A percentile compares a stretch with the other conserved stretches of the same genome.
These are phyloP conservation scores for Aspergillus fumigatiaffinis DNA, from an alignment of 2,329 filamentous ascomycete genomes.

Conservation along the genomic window DNA sequence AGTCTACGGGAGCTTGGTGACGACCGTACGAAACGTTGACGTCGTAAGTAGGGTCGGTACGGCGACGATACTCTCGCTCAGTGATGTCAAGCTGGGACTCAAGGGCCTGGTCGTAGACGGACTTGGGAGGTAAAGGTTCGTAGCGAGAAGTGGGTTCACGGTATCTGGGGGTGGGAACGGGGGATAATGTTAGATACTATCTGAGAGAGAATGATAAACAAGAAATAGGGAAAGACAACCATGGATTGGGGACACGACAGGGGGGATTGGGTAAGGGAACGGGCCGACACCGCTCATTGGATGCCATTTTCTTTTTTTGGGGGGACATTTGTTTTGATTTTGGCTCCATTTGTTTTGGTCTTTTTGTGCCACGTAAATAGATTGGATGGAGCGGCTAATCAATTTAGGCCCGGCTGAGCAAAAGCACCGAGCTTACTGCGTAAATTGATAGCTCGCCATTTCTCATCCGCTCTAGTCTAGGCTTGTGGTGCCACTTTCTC, in stretches of 20 bases:
- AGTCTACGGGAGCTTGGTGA: constrained; percentile 14
- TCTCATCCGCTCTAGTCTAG: neutral
- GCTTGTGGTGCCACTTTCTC: neutral
- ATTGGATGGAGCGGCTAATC: neutral
- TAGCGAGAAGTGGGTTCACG: constrained; percentile 51
- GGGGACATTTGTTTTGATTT: constrained; percentile 4
- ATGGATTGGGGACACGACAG: neutral
- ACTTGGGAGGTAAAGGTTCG: constrained; percentile 42
- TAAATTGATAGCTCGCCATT: neutral
- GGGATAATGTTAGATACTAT: neutral
- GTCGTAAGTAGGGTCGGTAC: constrained; percentile 52
- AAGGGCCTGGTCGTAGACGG: constrained; percentile 40
- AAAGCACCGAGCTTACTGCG: constrained; percentile 5
- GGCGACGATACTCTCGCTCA: constrained; percentile 64
- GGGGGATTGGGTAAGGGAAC: neutral
- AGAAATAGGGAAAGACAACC: neutral
- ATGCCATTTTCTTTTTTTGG: neutral
- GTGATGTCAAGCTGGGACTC: constrained; percentile 50
- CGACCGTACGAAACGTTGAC: constrained; percentile 30
- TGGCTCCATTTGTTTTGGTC: constrained; percentile 13
- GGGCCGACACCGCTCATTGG: neutral
- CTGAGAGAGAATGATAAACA: neutral
- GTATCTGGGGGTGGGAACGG: constrained; percentile 43
- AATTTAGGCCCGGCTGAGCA: constrained; percentile 11
- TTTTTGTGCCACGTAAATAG: constrained; percentile 22